Conservation (phyloP, 2,329 filamentous ascomycete genomes). For the Fusarium annulatum region DNA sequence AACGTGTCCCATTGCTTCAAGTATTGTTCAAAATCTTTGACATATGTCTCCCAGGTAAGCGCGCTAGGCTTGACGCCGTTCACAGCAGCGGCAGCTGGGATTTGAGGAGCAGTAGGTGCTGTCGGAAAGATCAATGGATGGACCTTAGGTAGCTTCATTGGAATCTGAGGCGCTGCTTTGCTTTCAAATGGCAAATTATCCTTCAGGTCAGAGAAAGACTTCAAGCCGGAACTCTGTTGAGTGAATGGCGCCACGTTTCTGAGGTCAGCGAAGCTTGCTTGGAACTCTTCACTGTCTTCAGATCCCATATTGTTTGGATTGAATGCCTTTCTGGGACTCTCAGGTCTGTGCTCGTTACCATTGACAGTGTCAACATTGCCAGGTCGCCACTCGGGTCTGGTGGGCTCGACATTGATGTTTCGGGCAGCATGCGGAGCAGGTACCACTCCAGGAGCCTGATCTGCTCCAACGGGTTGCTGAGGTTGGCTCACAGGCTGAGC, state of each 20-base stretch:
- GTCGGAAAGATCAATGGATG: slow-evolving; percentile 58
- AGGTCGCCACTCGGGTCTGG: slow-evolving; percentile 68
- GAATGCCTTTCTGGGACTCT: slow-evolving; percentile 37
- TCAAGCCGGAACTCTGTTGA: slow-evolving; percentile 59
- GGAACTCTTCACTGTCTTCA: slow-evolving; percentile 67
- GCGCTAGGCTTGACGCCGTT: slow-evolving; percentile 57
- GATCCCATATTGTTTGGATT: slow-evolving; percentile 59
- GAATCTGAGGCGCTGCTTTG: slow-evolving; percentile 57
- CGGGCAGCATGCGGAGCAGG: slow-evolving; percentile 50
- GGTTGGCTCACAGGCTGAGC: slow-evolving; percentile 1
- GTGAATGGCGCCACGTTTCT: slow-evolving; percentile 67
- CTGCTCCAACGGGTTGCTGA: background rate
- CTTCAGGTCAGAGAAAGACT: slow-evolving; percentile 66
- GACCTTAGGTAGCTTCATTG: slow-evolving; percentile 50
- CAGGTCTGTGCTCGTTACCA: slow-evolving; percentile 35
- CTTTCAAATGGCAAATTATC: slow-evolving; percentile 68
- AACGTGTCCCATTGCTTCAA: slow-evolving; percentile 62
- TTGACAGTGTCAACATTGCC: slow-evolving; percentile 55
- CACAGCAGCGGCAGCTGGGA: slow-evolving; percentile 57
- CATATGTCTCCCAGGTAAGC: slow-evolving; percentile 62
- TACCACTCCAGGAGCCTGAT: background rate
- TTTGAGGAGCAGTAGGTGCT: slow-evolving; percentile 61
- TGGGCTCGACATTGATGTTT: slow-evolving; percentile 68
- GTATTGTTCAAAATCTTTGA: slow-evolving; percentile 65
- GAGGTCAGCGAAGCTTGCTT: slow-evolving; percentile 65